These are phyloP conservation scores for Eremothecium gossypii DNA, from an alignment of 1,139 yeast species.

Conservation along the genomic window DNA sequence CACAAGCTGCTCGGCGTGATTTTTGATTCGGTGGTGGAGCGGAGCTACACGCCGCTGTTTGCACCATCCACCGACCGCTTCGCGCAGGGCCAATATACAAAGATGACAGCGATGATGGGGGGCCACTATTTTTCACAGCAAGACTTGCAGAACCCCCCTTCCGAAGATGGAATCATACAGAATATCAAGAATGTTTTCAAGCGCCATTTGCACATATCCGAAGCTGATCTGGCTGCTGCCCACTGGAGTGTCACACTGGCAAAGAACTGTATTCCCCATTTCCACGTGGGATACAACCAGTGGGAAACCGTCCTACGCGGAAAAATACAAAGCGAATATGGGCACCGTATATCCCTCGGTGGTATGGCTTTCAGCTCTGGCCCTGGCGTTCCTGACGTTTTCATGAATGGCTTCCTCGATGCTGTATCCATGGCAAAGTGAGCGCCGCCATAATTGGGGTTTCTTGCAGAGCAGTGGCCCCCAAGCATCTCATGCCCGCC, in stretches of 20 bases:
- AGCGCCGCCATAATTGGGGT: too few species aligned
- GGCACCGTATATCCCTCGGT: conserved; percentile 48
- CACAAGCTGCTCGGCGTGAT: conserved; percentile 74
- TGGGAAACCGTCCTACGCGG: conserved; percentile 35
- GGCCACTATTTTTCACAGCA: conserved; percentile 49
- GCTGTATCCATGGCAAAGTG: conserved; percentile 31
- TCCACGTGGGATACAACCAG: conserved; percentile 58
- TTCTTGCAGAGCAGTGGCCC: too few species aligned
- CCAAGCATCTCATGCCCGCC: too few species aligned
- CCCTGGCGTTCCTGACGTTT: conserved; percentile 86
- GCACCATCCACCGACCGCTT: conserved; percentile 10
- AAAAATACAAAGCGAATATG: conserved; percentile 31
- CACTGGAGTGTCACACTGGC: conserved; percentile 26
- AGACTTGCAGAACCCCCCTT: conserved; percentile 35
- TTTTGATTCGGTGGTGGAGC: conserved; percentile 77
- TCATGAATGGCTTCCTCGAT: conserved; percentile 49
- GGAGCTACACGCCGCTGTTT: conserved; percentile 33
- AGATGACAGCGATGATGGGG: conserved; percentile 84
- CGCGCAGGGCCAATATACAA: conserved; percentile 42
- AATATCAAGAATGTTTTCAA: conserved; percentile 41
- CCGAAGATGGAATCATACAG: conserved; percentile 36
- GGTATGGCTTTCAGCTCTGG: conserved; percentile 82
- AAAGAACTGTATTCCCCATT: conserved; percentile 70
- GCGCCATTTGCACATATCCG: conserved; percentile 42
- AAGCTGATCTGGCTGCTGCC: conserved; percentile 31